These are phyloP conservation scores for Calonectria hongkongensis DNA, from an alignment of 2,329 filamentous ascomycete species.

Conservation along the genomic window DNA sequence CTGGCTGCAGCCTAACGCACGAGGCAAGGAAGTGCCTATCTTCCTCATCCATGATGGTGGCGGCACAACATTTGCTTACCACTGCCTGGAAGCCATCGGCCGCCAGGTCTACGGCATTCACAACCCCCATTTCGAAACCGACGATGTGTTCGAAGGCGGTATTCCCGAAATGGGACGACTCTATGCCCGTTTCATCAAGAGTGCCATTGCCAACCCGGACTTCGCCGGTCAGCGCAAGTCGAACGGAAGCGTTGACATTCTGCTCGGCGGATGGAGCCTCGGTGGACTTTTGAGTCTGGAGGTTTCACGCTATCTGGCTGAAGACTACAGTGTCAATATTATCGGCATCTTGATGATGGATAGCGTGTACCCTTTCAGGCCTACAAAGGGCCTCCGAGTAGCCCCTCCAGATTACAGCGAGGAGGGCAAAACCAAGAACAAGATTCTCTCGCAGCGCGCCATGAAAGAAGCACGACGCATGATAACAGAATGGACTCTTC, in stretches of 20 bases:
- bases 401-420: conserved; percentile 35
- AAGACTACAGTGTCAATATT: conserved; percentile 62
- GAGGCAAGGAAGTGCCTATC: conserved; percentile 63
- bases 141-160: conserved; percentile 69
- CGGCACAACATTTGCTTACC: conserved; percentile 75
- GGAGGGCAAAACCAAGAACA: conserved; percentile 60
- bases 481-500: conserved; percentile 64
- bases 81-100: conserved; percentile 69
- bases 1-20: conserved; percentile 51
- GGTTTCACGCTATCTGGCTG: conserved; percentile 66
- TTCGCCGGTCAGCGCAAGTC: conserved; percentile 55
- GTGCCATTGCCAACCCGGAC: conserved; percentile 56
- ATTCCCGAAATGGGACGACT: conserved; percentile 72
- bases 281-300: conserved; percentile 72
- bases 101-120: conserved; percentile 72
- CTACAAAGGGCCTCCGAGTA: conserved; percentile 21
- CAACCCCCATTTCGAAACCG: conserved; percentile 71
- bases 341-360: conserved; percentile 73
- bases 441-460: conserved; percentile 60
- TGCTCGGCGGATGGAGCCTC: conserved; percentile 75
- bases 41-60: conserved; percentile 77
- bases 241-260: conserved; percentile 60
- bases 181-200: conserved; percentile 68
- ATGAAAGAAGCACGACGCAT: conserved; percentile 66
- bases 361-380: conserved; percentile 63